Conservation (phyloP, 2,329 filamentous ascomycete species). For the Gnomoniopsis smithogilvyi region DNA sequence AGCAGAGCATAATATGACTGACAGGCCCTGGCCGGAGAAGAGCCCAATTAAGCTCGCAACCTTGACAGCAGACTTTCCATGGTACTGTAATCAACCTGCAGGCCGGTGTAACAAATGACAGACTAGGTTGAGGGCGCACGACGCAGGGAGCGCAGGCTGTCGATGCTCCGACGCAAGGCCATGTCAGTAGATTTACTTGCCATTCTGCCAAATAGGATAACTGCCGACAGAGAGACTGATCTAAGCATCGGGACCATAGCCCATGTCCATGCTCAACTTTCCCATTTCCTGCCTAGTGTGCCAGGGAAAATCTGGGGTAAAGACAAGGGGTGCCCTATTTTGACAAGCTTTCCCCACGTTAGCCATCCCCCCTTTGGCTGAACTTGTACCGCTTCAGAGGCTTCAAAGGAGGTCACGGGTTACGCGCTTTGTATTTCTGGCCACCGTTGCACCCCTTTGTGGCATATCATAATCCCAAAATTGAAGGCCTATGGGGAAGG, state of each 20-base stretch:
- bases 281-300: background rate
- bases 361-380: background rate
- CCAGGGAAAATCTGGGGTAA: conserved; percentile 4
- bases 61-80: too few species aligned
- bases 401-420: conserved; percentile 7
- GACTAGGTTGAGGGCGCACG: too few species aligned
- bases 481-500: background rate
- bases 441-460: background rate
- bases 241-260: background rate
- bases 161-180: background rate
- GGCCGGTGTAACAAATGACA: too few species aligned
- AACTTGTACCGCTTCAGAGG: conserved; percentile 16
- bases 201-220: conserved; percentile 16
- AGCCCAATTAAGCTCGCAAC: too few species aligned
- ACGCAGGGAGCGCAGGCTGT: too few species aligned
- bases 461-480: background rate
- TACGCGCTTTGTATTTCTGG: background rate
- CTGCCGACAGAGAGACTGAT: conserved; percentile 4
- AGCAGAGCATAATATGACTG: background rate
- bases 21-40: too few species aligned
- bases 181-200: too few species aligned
- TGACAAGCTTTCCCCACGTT: background rate
- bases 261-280: background rate
- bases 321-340: background rate
- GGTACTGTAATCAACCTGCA: too few species aligned